Percentiles rank a stretch among this genome's conserved stretches.
These are phyloP conservation scores for Pistacia atlantica DNA, from an alignment of 345 rosid species.

Conservation along the genomic window DNA sequence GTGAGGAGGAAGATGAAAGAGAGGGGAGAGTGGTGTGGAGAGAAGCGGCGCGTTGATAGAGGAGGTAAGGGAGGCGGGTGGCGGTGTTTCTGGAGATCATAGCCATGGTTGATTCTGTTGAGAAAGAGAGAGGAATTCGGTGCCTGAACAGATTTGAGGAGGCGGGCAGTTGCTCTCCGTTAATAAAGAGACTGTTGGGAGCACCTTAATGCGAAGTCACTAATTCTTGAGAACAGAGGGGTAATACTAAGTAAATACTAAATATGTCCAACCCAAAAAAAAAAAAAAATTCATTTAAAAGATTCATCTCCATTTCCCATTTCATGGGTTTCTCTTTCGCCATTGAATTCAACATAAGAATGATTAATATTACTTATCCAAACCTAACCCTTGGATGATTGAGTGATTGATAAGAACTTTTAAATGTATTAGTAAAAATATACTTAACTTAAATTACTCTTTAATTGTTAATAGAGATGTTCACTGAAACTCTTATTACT, in stretches of 20 bases:
- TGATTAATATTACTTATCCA: too few species aligned
- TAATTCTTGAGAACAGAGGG: too few species aligned
- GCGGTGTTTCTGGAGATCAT: constrained; percentile 60
- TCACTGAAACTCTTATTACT: too few species aligned
- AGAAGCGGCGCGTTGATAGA: constrained; percentile 47
- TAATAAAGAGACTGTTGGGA: background rate
- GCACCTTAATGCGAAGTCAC: background rate
- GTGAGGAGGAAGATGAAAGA: constrained; percentile 45
- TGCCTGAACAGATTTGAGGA: background rate
- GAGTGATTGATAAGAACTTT: too few species aligned
- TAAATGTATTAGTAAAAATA: too few species aligned
- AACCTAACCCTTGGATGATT: too few species aligned
- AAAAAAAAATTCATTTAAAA: too few species aligned
- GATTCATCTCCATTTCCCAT: too few species aligned
- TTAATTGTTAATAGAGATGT: too few species aligned
- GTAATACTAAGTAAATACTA: background rate
- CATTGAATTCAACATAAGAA: too few species aligned
- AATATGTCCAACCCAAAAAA: background rate
- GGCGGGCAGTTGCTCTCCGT: background rate
- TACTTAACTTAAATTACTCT: too few species aligned
- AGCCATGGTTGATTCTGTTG: constrained; percentile 45
- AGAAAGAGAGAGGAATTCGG: background rate
- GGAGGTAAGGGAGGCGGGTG: constrained; percentile 67
- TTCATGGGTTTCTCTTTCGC: too few species aligned
- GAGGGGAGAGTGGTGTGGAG: constrained; percentile 61